Evolutionary conservation across 441 rosid genomes (phyloP).

Genomic region (Corymbia calophylla): DNA sequence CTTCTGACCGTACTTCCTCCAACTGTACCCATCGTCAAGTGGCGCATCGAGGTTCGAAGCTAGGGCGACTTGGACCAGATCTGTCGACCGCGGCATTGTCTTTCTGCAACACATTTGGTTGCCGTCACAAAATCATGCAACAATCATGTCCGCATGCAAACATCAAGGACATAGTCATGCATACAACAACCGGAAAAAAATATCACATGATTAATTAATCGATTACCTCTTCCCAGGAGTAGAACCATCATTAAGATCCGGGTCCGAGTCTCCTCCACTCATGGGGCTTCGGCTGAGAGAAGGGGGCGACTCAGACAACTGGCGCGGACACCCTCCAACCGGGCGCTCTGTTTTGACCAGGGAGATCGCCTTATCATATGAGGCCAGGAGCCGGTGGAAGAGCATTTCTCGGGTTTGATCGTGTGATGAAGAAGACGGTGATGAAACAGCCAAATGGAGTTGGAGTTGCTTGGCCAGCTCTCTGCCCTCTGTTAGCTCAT

Average conservation of each 20-base stretch:
- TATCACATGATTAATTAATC: no score
- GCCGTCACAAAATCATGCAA: not conserved
- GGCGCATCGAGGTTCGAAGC: not conserved
- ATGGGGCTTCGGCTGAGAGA: no score
- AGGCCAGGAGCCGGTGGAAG: conserved; percentile 38
- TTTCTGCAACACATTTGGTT: not conserved
- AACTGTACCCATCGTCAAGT: not conserved
- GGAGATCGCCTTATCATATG: conserved; percentile 52
- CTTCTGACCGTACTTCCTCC: not conserved
- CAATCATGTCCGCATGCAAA: no score
- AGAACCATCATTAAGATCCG: no score
- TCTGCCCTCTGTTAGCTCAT: conserved; percentile 52
- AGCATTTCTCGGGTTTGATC: conserved; percentile 31
- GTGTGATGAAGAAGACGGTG: conserved; percentile 13
- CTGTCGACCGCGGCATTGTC: no score
- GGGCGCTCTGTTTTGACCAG: conserved; percentile 25
- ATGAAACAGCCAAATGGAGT: conserved; percentile 6
- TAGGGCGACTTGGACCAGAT: not conserved
- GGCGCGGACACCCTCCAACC: conserved; percentile 19
- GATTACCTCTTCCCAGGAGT: no score
- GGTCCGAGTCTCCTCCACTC: no score
- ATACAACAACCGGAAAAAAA: no score
- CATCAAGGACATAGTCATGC: no score
- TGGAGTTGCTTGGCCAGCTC: conserved; percentile 59
- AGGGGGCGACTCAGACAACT: not conserved